A percentile compares a stretch with the other conserved stretches of the same genome.
These are phyloP conservation scores for Suillus subalutaceus DNA, from an alignment of 768 basidiomycete species.

Conservation along the genomic window DNA sequence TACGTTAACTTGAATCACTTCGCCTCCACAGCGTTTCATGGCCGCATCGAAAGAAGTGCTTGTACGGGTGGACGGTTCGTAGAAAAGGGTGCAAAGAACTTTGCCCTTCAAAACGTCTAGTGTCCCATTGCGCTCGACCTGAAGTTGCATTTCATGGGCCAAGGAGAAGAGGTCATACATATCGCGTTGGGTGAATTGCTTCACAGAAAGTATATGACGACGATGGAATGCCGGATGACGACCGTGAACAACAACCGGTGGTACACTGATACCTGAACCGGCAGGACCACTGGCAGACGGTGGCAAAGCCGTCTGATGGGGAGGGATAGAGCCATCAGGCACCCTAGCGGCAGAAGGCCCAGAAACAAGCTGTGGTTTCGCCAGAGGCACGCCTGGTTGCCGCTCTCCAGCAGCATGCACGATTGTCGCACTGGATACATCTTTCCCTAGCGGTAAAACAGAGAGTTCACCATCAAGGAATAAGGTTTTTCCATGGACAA, in stretches of 20 bases:
- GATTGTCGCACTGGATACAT: constrained; percentile 67
- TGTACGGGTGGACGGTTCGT: constrained; percentile 96
- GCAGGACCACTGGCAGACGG: constrained; percentile 1
- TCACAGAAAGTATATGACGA: constrained; percentile 91
- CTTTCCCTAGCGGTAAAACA: constrained; percentile 62
- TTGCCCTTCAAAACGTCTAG: constrained; percentile 91
- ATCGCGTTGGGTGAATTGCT: constrained; percentile 88
- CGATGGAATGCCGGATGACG: constrained; percentile 90
- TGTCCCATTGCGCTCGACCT: constrained; percentile 88
- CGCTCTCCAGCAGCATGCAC: constrained; percentile 42
- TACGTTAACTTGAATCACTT: constrained; percentile 83
- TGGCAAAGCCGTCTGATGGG: constrained; percentile 16
- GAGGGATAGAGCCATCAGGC: constrained; percentile 23
- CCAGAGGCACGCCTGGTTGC: constrained; percentile 18
- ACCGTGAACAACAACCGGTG: constrained; percentile 23
- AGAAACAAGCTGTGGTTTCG: constrained; percentile 31
- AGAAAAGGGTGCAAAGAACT: constrained; percentile 91
- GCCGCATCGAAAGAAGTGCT: constrained; percentile 97
- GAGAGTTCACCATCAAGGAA: constrained; percentile 85
- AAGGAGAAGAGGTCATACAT: constrained; percentile 92
- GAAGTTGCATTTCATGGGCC: constrained; percentile 95
- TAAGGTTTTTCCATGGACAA: constrained; percentile 85
- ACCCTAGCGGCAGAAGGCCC: constrained; percentile 36
- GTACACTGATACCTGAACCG: constrained; percentile 10
- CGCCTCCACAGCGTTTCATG: constrained; percentile 97